phyloP scores from a whole-genome alignment of 768 basidiomycete genomes.

The Ramaria rubella region DNA sequence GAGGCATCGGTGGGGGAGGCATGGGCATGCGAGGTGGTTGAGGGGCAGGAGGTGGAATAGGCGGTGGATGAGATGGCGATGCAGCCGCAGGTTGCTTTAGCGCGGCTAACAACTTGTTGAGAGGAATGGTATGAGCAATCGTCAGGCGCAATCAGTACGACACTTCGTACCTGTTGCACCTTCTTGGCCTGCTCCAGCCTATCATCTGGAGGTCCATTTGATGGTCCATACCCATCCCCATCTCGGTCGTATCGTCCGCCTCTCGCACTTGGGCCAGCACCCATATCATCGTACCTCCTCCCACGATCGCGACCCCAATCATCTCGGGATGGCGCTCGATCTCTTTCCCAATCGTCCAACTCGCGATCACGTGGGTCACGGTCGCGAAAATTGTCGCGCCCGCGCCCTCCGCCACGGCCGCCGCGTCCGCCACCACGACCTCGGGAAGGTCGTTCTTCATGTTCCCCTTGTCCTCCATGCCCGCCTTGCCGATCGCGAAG shows the following conservation, averaged over 20 bases:
- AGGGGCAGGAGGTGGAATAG: constrained; percentile 28
- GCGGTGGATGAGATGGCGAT: constrained; percentile 15
- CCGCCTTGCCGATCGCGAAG: constrained; percentile 7
- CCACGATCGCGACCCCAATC: constrained; percentile 36
- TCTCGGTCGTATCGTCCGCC: constrained; percentile 31
- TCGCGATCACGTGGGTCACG: constrained; percentile 25
- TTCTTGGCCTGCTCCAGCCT: constrained; percentile 82
- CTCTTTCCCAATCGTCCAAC: constrained; percentile 26
- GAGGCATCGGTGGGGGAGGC: constrained; percentile 16
- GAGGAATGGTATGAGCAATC: neutral
- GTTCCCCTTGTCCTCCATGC: no score
- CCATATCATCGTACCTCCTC: constrained; percentile 15
- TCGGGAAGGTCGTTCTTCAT: constrained; percentile 1
- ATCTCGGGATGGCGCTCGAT: constrained; percentile 28
- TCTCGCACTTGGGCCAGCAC: constrained; percentile 34
- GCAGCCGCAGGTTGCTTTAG: constrained; percentile 55
- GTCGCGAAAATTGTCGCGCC: constrained; percentile 25
- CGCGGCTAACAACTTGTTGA: constrained; percentile 57
- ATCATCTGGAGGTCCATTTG: constrained; percentile 46
- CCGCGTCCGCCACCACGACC: constrained; percentile 29
- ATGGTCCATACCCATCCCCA: constrained; percentile 17
- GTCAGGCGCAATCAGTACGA: neutral
- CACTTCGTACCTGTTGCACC: constrained; percentile 60
- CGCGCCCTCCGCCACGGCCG: constrained; percentile 44
- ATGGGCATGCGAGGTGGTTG: constrained; percentile 27